These are phyloP conservation scores for Jasminum sambac DNA, from an alignment of 257 asterid species.

Conservation along the genomic window DNA sequence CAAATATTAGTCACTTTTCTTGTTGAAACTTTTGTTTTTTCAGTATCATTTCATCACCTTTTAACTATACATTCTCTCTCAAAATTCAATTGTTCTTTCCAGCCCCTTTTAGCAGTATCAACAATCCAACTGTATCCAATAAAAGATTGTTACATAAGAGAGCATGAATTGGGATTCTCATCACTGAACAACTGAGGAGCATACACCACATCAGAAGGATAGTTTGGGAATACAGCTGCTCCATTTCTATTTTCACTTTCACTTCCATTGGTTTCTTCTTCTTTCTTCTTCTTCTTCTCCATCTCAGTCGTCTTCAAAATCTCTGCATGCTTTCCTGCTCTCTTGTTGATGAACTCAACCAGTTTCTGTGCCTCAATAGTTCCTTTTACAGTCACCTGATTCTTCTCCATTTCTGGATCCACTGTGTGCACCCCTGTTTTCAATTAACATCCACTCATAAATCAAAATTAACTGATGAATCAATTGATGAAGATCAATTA, in stretches of 20 bases:
- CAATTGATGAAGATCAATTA: too few relatives aligned
- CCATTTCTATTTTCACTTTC: background rate
- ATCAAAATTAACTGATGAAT: background rate
- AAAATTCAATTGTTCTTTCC: too few relatives aligned
- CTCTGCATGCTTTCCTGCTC: slow-evolving; percentile 52
- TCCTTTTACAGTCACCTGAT: slow-evolving; percentile 68
- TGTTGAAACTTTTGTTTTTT: too few relatives aligned
- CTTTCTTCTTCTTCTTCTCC: background rate
- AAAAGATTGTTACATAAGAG: slow-evolving; percentile 32
- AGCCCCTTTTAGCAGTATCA: too few relatives aligned
- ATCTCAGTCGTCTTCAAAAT: slow-evolving; percentile 33
- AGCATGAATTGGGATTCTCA: slow-evolving; percentile 78
- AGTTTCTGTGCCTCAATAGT: slow-evolving; percentile 53
- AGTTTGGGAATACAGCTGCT: slow-evolving; percentile 3
- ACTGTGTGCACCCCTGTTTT: slow-evolving; percentile 62
- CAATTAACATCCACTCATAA: background rate
- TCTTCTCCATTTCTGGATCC: slow-evolving; percentile 48
- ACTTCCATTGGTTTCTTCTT: background rate
- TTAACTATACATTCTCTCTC: too few relatives aligned
- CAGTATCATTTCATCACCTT: too few relatives aligned
- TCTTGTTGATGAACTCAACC: slow-evolving; percentile 48
- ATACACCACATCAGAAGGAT: slow-evolving; percentile 32
- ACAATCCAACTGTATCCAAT: too few relatives aligned
- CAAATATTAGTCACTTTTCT: too few relatives aligned
- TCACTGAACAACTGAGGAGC: slow-evolving; percentile 74